Evolutionary conservation across 768 basidiomycete species (phyloP).

Genomic region (Xerocomellus amylosporus): DNA sequence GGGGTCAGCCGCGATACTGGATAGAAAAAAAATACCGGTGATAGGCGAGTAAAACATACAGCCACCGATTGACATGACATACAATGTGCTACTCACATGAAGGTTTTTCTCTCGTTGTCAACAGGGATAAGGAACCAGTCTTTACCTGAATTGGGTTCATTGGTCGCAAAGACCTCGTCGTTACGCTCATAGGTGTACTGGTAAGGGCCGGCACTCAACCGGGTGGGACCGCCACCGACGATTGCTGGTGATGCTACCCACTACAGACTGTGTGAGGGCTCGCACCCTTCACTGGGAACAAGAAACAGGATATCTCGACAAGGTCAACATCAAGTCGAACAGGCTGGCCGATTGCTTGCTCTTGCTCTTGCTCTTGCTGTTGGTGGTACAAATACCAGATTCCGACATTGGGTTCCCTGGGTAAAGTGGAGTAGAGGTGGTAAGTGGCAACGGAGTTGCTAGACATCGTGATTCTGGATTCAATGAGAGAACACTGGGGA

Average conservation of each 20-base stretch:
- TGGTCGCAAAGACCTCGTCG: background rate
- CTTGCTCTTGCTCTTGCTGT: too few species aligned
- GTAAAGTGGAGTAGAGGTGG: background rate
- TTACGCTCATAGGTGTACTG: background rate
- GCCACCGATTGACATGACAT: too few species aligned
- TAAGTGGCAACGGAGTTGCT: background rate
- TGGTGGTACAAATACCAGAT: background rate
- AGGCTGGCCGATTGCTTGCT: background rate
- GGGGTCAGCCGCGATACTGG: background rate
- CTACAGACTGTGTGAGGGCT: background rate
- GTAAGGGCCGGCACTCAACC: background rate
- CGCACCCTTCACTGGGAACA: too few species aligned
- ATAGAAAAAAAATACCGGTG: background rate
- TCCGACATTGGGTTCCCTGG: background rate
- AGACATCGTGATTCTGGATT: background rate
- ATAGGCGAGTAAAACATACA: background rate
- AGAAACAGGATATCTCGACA: background rate
- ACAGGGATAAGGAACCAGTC: background rate
- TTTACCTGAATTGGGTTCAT: background rate
- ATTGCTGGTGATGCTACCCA: background rate
- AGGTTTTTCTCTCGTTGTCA: background rate
- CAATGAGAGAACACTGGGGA: background rate
- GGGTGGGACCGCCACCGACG: background rate
- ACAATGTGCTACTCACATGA: background rate
- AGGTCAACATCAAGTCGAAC: constrained; percentile 1